Conservation (phyloP, 2,329 filamentous ascomycete species). For the Monilinia vaccinii-corymbosi region DNA sequence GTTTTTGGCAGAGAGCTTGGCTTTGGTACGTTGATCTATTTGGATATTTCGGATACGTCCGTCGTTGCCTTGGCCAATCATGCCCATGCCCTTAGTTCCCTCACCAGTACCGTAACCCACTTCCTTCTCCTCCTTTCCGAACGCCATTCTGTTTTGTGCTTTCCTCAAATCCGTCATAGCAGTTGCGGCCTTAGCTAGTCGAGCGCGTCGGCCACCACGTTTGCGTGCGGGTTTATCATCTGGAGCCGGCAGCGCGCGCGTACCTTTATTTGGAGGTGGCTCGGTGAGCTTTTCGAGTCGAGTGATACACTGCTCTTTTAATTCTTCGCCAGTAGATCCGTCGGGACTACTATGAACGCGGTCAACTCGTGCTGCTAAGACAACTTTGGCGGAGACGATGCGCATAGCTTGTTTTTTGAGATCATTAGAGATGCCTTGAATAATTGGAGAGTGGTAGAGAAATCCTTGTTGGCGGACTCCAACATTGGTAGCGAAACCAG, state of each 20-base stretch:
- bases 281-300: constrained; percentile 89
- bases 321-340: constrained; percentile 71
- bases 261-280: constrained; percentile 80
- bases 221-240: constrained; percentile 94
- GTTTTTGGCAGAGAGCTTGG: constrained; percentile 89
- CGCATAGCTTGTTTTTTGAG: constrained; percentile 90
- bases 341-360: constrained; percentile 73
- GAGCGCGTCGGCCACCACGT: constrained; percentile 77
- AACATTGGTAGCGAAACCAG: constrained; percentile 86
- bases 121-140: constrained; percentile 91
- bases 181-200: constrained; percentile 92
- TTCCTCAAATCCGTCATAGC: constrained; percentile 96
- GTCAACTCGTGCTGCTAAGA: constrained; percentile 87
- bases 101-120: constrained; percentile 84
- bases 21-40: constrained; percentile 86
- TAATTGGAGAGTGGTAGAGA: constrained; percentile 84
- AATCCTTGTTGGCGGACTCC: constrained; percentile 87
- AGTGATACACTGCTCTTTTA: constrained; percentile 75
- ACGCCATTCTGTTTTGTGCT: constrained; percentile 91
- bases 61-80: constrained; percentile 84
- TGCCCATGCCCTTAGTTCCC: constrained; percentile 78
- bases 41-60: constrained; percentile 83
- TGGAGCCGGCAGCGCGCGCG: constrained; percentile 77
- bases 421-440: constrained; percentile 75
- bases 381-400: constrained; percentile 86